Base-by-base conservation (phyloP, 495 filamentous ascomycete species). In the Thozetella sp. region DNA sequence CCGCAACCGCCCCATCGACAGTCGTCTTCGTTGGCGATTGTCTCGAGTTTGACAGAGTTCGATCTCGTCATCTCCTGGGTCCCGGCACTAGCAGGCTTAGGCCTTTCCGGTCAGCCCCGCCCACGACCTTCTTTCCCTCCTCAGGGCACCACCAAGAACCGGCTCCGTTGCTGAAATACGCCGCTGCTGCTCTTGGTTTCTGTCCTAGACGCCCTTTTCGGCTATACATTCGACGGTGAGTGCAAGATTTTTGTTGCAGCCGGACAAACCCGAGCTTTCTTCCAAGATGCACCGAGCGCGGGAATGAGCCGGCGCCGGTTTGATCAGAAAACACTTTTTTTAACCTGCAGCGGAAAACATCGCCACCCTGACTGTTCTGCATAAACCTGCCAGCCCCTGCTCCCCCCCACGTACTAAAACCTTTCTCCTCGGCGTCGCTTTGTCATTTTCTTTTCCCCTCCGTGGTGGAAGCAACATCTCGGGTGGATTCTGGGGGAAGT, bases 141-240 rank as follows among this genome's bases (percentile, higher is more conserved):
- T 48, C 2, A 22, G 22, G 22, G 61, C 55, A 61, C 17, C 50
- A 46, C 46, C 63, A 64, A 67, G 63, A 61, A 66, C 53, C 55
- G 53, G 48, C 65, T 60, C 56, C 60, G 72, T 74, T 74, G 72
- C 72, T 74, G 72, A 65, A 74, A 74, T 69, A 74, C 65, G 72
- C 72, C 71, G 53, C 59, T 62, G 61, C 50, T 51, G 64, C 61
- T 71, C 67, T 71, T 66, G 70, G 58, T 51, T 27, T 46, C 34
- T 52, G 43, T 55, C 45, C 30, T 56, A 22, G n/a, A n/a, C n/a
- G n/a, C n/a, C n/a, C 20, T 43, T 46, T 40, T 46, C 50, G 48
- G 43, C 43, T n/a, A 10, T 19, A 4, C 43, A 48, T 48, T 48
- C 59, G 56, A 65, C 25, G 34, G 64, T 67, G 63, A 63, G 67